Evolutionary conservation across 306 rosid genomes (phyloP), one percentile per base, ranked within the genome.

Genomic region (Heteromeles arbutifolia): DNA sequence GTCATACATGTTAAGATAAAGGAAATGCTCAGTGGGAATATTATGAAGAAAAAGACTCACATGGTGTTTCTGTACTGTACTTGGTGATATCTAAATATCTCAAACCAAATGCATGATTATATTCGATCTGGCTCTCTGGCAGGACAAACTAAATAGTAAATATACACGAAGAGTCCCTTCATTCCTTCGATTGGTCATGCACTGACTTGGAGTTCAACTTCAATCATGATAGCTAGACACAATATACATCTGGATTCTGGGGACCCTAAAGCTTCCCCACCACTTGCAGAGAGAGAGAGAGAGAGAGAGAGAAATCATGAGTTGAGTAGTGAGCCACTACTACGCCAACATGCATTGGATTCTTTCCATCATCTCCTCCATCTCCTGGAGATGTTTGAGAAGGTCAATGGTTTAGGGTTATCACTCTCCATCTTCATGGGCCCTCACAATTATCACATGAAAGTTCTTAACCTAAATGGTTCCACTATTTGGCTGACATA

Each of bases 401-500:
- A 70, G 80, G 83, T 81, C 85, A 83, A 84, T 80, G 80, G 84
- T 77, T 56, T 50, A 41, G 54, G 54, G 54, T 26, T 72, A 65
- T 72, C 75, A 81, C 82, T 82, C 62, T 76, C 83, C 86, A 83
- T 77, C 14, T 22, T 64, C 66, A 77, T 88, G 91, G 92, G 87
- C 70, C 88, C 89, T 77, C 74, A 63, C 73, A 71, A 87, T 88
- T 48, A 48, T 48, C 89, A 77, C 84, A 81, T 70, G 71, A 62
- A 80, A 78, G 75, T 79, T 62, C 85, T 87, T 85, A 53, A 22
- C 76, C 84, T 63, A 53, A 61, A 81, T 83, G 81, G 84, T 77
- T 79, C 64, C 73, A 83, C 56, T 84, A 43, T 69, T 67, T 43
- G 68, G 81, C 53, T 74, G 75, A 29, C 65, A 48, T 82, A 59